These are phyloP conservation scores for Chrysanthemum seticuspe DNA, from an alignment of 129 eudicot species.

Conservation along the genomic window DNA sequence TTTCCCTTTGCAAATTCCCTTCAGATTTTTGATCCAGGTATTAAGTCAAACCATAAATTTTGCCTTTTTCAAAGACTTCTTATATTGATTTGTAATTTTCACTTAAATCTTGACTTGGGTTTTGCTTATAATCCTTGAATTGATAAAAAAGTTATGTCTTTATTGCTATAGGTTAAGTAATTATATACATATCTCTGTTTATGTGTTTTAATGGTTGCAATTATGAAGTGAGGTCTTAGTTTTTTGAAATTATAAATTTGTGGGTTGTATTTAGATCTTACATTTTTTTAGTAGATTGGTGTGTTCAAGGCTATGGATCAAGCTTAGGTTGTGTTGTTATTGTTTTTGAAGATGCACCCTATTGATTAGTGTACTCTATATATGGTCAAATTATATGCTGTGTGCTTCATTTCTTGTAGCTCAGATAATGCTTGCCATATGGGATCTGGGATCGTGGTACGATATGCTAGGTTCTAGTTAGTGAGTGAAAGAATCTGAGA, in stretches of 20 bases:
- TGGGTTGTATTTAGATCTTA: constrained; percentile 26
- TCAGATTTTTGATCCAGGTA: constrained; percentile 20
- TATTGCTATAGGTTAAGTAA: background rate
- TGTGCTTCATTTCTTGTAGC: constrained; percentile 10
- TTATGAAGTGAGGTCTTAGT: constrained; percentile 9
- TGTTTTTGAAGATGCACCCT: constrained; percentile 3
- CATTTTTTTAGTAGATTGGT: constrained; percentile 16
- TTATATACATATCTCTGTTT: constrained; percentile 1
- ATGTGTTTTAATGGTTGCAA: constrained; percentile 14
- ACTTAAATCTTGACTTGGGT: constrained; percentile 25
- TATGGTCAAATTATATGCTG: constrained; percentile 1
- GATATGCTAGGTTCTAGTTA: background rate
- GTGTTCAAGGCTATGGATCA: constrained; percentile 4
- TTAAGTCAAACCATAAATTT: constrained; percentile 11
- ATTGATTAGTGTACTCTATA: background rate
- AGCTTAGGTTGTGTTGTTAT: constrained; percentile 8
- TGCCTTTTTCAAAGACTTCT: constrained; percentile 16
- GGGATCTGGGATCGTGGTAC: constrained; percentile 14
- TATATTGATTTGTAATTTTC: background rate
- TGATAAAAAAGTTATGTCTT: background rate
- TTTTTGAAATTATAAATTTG: constrained; percentile 16
- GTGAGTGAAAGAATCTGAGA: constrained; percentile 11
- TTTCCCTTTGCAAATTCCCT: constrained; percentile 22
- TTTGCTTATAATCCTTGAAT: background rate
- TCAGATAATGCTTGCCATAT: constrained; percentile 16